phyloP scores from a whole-genome alignment of 495 filamentous ascomycete genomes.

The Daldinia caldariorum region DNA sequence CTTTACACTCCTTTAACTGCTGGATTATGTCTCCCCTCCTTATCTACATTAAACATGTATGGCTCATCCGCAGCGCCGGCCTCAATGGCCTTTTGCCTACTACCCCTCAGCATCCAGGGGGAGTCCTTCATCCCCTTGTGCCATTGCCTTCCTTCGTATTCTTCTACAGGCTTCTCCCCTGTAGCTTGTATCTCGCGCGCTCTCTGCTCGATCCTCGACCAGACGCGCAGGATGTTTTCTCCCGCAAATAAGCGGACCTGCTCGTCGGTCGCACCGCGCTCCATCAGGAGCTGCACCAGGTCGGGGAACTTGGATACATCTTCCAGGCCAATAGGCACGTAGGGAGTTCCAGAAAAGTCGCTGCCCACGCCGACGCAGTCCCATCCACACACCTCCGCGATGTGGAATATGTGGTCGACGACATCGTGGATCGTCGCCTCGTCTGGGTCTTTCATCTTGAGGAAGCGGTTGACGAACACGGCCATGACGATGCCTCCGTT shows the following conservation, averaged over 20 bases:
- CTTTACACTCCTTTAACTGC: slow-evolving; percentile 21
- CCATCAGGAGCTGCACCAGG: slow-evolving; percentile 45
- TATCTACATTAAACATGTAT: slow-evolving; percentile 25
- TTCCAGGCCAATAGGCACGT: slow-evolving; percentile 62
- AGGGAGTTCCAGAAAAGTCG: slow-evolving; percentile 70
- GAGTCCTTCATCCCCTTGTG: slow-evolving; percentile 35
- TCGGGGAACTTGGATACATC: slow-evolving; percentile 43
- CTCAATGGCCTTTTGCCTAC: slow-evolving; percentile 27
- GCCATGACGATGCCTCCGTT: slow-evolving; percentile 69
- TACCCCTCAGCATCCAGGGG: slow-evolving; percentile 37
- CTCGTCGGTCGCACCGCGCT: slow-evolving; percentile 61
- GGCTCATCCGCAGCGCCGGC: slow-evolving; percentile 27
- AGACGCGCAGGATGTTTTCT: slow-evolving; percentile 59
- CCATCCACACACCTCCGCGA: slow-evolving; percentile 65
- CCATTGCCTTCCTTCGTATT: slow-evolving; percentile 36
- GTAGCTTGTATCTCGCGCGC: slow-evolving; percentile 37
- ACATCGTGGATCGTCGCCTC: slow-evolving; percentile 71
- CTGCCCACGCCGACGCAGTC: slow-evolving; percentile 70
- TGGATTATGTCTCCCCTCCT: slow-evolving; percentile 22
- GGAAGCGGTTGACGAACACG: slow-evolving; percentile 69
- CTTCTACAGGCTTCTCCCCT: slow-evolving; percentile 34
- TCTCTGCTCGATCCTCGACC: slow-evolving; percentile 32
- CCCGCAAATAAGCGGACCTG: slow-evolving; percentile 64
- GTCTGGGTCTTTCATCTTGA: slow-evolving; percentile 62
- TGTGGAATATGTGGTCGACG: slow-evolving; percentile 68